These are phyloP conservation scores for Pseudoneurospora amorphoporcata DNA, from an alignment of 495 filamentous ascomycete genomes.

Conservation along the genomic window DNA sequence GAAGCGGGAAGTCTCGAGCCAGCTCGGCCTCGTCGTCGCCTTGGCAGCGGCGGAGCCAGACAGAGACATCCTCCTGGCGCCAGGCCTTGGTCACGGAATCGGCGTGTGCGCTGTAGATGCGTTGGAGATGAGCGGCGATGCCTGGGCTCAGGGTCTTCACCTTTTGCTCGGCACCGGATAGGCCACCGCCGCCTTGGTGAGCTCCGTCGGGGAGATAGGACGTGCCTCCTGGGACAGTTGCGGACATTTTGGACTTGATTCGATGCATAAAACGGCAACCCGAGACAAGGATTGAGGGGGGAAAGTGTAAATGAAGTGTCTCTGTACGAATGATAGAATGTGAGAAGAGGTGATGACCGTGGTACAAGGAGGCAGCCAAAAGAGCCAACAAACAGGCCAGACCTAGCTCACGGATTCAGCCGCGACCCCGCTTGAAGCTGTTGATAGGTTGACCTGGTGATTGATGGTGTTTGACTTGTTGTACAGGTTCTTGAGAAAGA, in stretches of 20 bases:
- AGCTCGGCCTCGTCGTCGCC: conserved; percentile 21
- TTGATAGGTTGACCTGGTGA: neutral
- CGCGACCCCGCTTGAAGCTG: neutral
- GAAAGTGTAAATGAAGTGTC: neutral
- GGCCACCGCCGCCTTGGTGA: conserved; percentile 29
- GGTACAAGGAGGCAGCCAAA: neutral
- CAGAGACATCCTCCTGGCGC: conserved; percentile 24
- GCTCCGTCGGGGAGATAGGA: conserved; percentile 13
- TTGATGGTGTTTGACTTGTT: neutral
- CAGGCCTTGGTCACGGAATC: conserved; percentile 18
- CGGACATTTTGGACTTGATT: conserved; percentile 2
- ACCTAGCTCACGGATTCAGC: neutral
- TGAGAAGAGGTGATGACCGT: neutral
- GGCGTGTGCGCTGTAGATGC: conserved; percentile 28
- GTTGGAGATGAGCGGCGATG: conserved; percentile 26
- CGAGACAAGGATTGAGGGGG: neutral
- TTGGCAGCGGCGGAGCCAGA: conserved; percentile 30
- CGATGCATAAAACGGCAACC: neutral
- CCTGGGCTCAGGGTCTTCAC: conserved; percentile 21
- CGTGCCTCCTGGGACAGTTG: neutral
- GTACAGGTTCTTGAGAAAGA: neutral
- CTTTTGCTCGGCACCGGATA: conserved; percentile 15
- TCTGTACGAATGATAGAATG: neutral
- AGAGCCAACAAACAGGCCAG: neutral
- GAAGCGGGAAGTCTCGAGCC: conserved; percentile 8